Percentiles rank a stretch among this genome's conserved stretches.
Conservation (phyloP, 768 basidiomycete species). For the Strobilomyces echinocephalus region DNA sequence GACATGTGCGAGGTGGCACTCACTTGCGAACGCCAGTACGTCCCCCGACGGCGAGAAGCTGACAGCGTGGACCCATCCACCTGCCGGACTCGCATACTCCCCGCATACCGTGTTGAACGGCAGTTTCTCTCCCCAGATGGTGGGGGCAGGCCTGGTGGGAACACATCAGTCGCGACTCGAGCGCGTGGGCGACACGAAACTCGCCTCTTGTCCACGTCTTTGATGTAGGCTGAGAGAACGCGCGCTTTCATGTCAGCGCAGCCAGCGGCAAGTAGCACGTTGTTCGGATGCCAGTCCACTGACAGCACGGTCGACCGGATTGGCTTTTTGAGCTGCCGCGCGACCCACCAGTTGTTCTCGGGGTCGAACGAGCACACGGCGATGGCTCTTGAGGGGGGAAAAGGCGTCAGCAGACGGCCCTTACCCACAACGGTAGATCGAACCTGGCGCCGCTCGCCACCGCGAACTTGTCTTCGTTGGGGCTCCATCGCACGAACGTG, state of each 20-base stretch:
- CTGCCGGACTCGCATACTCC: constrained; percentile 82
- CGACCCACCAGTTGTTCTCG: constrained; percentile 99
- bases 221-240: constrained; percentile 97
- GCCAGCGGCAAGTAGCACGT: constrained; percentile 94
- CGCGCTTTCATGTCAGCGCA: constrained; percentile 96
- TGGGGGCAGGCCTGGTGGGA: constrained; percentile 65
- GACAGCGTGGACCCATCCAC: constrained; percentile 96
- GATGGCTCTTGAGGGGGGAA: constrained; percentile 57
- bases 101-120: constrained; percentile 98
- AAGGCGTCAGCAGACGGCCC: neutral
- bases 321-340: constrained; percentile 95
- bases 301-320: constrained; percentile 91
- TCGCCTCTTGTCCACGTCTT: constrained; percentile 92
- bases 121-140: constrained; percentile 96
- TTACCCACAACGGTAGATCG: neutral
- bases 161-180: constrained; percentile 7
- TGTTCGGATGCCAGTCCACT: constrained; percentile 99
- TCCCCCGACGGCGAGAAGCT: constrained; percentile 98
- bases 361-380: constrained; percentile 95
- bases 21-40: constrained; percentile 86
- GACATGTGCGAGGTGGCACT: constrained; percentile 30
- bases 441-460: constrained; percentile 95
- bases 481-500: constrained; percentile 94
- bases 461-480: constrained; percentile 97
- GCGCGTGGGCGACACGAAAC: constrained; percentile 12